Evolutionary conservation across 495 filamentous ascomycete species (phyloP).

Genomic region (Viridothelium virens): DNA sequence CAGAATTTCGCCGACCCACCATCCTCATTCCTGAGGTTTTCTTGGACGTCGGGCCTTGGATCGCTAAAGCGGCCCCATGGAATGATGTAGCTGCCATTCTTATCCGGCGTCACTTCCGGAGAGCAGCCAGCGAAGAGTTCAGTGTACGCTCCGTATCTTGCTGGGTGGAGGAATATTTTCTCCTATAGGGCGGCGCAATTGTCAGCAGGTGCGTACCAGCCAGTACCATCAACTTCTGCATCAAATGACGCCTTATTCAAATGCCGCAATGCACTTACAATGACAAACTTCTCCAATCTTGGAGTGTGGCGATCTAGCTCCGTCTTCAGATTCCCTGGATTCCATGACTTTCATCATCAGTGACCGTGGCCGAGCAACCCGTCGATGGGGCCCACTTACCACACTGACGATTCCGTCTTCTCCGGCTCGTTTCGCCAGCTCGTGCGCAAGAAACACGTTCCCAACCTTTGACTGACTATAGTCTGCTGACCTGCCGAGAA

Average conservation of each 20-base stretch:
- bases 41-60: conserved; percentile 23
- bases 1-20: conserved; percentile 33
- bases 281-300: not conserved
- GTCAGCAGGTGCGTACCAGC: not conserved
- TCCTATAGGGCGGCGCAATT: not conserved
- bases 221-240: not conserved
- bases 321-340: conserved; percentile 37
- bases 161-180: conserved; percentile 15
- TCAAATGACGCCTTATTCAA: not conserved
- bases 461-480: conserved; percentile 41
- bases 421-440: conserved; percentile 30
- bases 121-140: conserved; percentile 31
- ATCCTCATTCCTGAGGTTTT: conserved; percentile 21
- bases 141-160: conserved; percentile 29
- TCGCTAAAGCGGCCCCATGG: conserved; percentile 32
- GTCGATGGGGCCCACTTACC: conserved; percentile 14
- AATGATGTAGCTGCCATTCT: conserved; percentile 29
- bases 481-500: conserved; percentile 13
- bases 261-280: not conserved
- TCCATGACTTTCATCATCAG: conserved; percentile 20
- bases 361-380: not conserved
- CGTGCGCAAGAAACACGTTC: conserved; percentile 35
- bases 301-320: conserved; percentile 28
- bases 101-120: conserved; percentile 22
- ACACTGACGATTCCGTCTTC: conserved; percentile 31